Base-by-base conservation (phyloP, 2,329 filamentous ascomycete genomes). In the Lachnellula hyalina region DNA sequence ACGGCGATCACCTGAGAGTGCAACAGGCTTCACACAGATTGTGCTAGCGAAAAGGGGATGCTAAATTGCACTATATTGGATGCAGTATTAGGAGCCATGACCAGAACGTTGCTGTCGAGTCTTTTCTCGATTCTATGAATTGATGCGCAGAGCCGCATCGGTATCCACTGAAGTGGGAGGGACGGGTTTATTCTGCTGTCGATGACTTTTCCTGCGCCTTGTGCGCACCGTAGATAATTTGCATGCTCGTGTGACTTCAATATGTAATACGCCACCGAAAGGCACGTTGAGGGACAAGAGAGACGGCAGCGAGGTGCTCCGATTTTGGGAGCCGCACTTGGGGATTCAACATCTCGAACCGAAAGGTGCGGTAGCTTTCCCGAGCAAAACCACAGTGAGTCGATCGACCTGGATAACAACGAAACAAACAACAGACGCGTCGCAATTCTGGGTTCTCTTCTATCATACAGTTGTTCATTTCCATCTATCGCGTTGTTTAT, bases 171-270 rank as follows among this genome's bases (percentile, higher is more conserved):
- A 50, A 51, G 52, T 21, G 47, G 47, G 41, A 47, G 42, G 47
- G 15, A 47, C 17, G 2, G 15, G n/a, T 42, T 9, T n/a, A 15
- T 53, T 40, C 42, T 54, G 40, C 28, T 40, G 25, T 21, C 35
- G 28, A 49, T 54, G 47, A 57, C 42, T 38, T 55, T 17, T 48
- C 47, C 35, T 34, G 19, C 28, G 47, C 51, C 41, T 23, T 51
- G 57, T 55, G 60, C 56, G 53, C 54, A 59, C 49, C 62, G 62
- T 64, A 64, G 62, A 65, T 65, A 65, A 61, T 50, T 54, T 64
- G 58, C 56, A 60, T 61, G 48, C 56, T 61, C 51, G 57, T 61
- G 63, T 62, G 61, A 65, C 63, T 62, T 52, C 52, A 59, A 59
- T 55, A 41, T 59, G 58, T 61, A 60, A 61, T 57, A 38, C 44